Evolutionary conservation across 2,329 filamentous ascomycete genomes (phyloP).

Genomic region (Aspergillus sp.): DNA sequence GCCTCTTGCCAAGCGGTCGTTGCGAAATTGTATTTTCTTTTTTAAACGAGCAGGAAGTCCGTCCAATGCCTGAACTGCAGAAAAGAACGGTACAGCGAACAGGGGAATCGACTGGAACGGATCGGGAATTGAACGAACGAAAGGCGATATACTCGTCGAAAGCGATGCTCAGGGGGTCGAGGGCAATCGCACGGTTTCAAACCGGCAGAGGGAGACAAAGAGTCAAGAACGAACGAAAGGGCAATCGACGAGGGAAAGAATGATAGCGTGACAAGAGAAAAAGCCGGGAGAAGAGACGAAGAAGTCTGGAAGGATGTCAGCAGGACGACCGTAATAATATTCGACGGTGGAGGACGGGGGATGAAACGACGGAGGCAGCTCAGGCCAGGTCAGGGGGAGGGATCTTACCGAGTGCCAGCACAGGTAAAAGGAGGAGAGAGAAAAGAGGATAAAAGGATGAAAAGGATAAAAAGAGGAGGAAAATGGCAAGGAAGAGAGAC

Average conservation of each 20-base stretch:
- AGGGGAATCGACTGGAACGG: neutral
- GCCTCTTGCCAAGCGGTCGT: too few relatives aligned
- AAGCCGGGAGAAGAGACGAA: neutral
- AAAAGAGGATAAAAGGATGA: constrained; percentile 1
- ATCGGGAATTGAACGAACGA: constrained; percentile 3
- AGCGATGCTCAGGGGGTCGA: constrained; percentile 7
- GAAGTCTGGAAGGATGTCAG: neutral
- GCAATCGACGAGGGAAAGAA: neutral
- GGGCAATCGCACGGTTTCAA: constrained; percentile 18
- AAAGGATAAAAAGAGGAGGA: constrained; percentile 1
- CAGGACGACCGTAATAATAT: neutral
- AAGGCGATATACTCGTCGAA: constrained; percentile 9
- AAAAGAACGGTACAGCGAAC: neutral
- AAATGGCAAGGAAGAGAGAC: constrained; percentile 1
- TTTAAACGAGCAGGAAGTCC: too few relatives aligned
- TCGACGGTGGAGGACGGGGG: neutral
- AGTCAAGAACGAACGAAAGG: constrained; percentile 2
- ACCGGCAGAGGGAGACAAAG: constrained; percentile 11
- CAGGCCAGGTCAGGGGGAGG: neutral
- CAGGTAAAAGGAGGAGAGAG: neutral
- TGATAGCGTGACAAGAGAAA: neutral
- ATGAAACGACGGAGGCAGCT: constrained; percentile 1
- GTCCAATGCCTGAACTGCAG: neutral
- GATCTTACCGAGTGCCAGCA: neutral
- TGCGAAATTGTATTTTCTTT: too few relatives aligned